Conservation (phyloP, 352 stramenopile species). For the Phytophthora hibernalis region DNA sequence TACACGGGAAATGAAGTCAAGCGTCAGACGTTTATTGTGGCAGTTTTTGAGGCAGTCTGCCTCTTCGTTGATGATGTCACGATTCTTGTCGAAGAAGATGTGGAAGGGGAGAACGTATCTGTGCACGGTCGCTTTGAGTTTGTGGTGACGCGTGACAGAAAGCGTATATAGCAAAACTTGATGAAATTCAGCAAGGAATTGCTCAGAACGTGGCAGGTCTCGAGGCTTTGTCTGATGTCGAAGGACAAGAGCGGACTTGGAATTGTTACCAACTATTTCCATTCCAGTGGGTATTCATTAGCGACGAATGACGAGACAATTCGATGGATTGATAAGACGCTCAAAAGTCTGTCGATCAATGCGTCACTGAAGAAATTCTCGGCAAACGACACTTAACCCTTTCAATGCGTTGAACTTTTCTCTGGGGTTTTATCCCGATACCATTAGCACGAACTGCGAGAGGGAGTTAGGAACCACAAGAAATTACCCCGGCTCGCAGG, state of each 20-base stretch:
- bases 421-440: too few species aligned
- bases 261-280: slow-evolving; percentile 39
- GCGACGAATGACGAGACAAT: slow-evolving; percentile 26
- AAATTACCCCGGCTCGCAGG: too few species aligned
- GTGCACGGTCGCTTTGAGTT: slow-evolving; percentile 35
- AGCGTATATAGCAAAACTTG: slow-evolving; percentile 27
- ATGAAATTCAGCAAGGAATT: slow-evolving; percentile 31
- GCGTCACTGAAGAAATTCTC: slow-evolving; percentile 6
- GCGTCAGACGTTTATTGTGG: too few species aligned
- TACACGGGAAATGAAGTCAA: too few species aligned
- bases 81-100: slow-evolving; percentile 31
- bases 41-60: slow-evolving; percentile 29
- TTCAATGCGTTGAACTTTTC: not conserved
- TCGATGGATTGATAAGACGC: slow-evolving; percentile 3
- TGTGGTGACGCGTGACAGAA: slow-evolving; percentile 33
- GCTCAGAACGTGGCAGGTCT: slow-evolving; percentile 29
- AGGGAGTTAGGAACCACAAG: too few species aligned
- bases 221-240: slow-evolving; percentile 34
- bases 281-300: slow-evolving; percentile 36
- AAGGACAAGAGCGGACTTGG: slow-evolving; percentile 22
- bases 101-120: slow-evolving; percentile 26
- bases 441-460: too few species aligned
- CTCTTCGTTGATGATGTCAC: slow-evolving; percentile 21
- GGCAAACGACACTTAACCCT: slow-evolving; percentile 1
- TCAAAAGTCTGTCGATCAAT: slow-evolving; percentile 3